Evolutionary conservation across 2,329 filamentous ascomycete genomes (phyloP).

Genomic region (Claviceps humidiphila): DNA sequence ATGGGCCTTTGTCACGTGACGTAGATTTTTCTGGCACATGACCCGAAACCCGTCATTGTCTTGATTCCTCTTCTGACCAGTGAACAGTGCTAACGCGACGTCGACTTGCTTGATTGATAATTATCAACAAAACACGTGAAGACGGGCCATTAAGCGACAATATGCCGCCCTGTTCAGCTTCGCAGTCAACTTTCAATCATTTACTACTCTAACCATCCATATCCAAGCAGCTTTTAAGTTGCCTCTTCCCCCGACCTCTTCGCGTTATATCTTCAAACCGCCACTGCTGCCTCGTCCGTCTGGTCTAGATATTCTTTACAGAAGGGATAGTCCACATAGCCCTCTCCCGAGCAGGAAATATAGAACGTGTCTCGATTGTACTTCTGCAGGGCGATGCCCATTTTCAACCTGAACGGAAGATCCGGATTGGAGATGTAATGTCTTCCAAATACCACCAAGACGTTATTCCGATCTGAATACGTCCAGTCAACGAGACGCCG

Average conservation of each 20-base stretch:
- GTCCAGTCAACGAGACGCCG: conserved; percentile 12
- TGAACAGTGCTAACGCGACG: too few species aligned
- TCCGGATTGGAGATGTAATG: conserved; percentile 19
- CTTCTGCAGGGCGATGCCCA: conserved; percentile 13
- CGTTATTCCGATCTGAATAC: conserved; percentile 17
- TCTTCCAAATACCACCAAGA: conserved; percentile 17
- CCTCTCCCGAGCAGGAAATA: conserved; percentile 10
- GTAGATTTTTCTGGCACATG: too few species aligned
- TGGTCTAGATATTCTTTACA: conserved; percentile 2
- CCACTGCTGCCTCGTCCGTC: too few species aligned
- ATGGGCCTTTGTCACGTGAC: too few species aligned
- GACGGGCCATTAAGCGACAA: too few species aligned
- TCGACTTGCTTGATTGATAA: background rate
- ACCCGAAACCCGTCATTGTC: too few species aligned
- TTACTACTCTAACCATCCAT: too few species aligned
- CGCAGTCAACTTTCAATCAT: too few species aligned
- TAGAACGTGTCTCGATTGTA: conserved; percentile 19
- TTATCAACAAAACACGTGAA: background rate
- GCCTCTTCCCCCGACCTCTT: too few species aligned
- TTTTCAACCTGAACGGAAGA: conserved; percentile 14
- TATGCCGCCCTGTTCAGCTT: too few species aligned
- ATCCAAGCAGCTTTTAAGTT: too few species aligned
- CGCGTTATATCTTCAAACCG: too few species aligned
- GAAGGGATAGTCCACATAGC: conserved; percentile 17
- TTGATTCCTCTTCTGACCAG: background rate